Conservation (phyloP, 768 basidiomycete genomes). For the Mycena epipterygia region DNA sequence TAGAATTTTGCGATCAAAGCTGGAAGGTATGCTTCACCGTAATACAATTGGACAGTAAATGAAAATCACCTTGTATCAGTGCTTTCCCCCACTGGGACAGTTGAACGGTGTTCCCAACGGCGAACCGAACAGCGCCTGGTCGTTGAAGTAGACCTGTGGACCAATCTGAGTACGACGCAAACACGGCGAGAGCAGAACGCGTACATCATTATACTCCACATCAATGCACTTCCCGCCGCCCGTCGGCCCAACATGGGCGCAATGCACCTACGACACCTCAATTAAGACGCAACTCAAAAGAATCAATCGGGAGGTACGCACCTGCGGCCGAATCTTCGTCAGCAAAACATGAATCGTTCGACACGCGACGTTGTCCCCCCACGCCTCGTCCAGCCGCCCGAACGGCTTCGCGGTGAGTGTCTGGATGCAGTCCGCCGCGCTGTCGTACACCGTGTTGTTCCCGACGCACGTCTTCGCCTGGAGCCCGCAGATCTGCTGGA, state of each 20-base stretch:
- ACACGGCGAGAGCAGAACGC: too few species aligned
- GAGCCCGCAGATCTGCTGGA: conserved; percentile 10
- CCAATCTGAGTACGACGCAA: too few species aligned
- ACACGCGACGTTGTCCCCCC: conserved; percentile 25
- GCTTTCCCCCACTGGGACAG: too few species aligned
- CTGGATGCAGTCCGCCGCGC: not conserved
- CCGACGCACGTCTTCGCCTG: conserved; percentile 18
- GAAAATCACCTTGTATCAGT: too few species aligned
- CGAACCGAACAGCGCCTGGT: not conserved
- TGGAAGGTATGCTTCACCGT: too few species aligned
- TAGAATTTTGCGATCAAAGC: too few species aligned
- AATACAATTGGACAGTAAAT: too few species aligned
- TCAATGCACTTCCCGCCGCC: conserved; percentile 23
- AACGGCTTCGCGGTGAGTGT: conserved; percentile 10
- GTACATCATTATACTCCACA: conserved; percentile 21
- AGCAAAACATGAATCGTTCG: conserved; percentile 19
- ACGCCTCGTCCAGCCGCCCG: conserved; percentile 11
- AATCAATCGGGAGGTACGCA: not conserved
- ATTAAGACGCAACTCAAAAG: not conserved
- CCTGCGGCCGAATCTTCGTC: conserved; percentile 19
- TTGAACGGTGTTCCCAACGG: not conserved
- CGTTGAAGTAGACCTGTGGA: not conserved
- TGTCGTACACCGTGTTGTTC: conserved; percentile 11
- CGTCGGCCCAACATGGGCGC: conserved; percentile 19
- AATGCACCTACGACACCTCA: conserved; percentile 13